Evolutionary conservation across 441 rosid genomes (phyloP), one percentile per base, ranked within the genome.

Genomic region (Codiaeum variegatum): DNA sequence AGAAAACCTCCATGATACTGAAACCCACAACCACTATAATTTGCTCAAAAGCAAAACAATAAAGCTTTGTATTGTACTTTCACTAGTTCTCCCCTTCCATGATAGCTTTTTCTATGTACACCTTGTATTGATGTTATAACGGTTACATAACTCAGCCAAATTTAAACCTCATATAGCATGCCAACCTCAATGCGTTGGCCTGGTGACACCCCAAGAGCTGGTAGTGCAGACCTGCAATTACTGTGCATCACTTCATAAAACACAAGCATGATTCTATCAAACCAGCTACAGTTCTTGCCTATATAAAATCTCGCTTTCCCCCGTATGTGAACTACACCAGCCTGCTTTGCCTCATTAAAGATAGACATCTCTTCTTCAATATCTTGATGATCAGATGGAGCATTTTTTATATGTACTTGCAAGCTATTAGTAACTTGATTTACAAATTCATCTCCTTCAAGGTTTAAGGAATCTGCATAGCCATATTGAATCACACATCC

Each of bases 211-310:
- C 88, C 89, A 16, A 87, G 74, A 29, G 86, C 78, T 42, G 91
- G 94, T 67, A 89, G 77, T 8, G 90, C 86, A 9, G 94, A 80
- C 76, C 94, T 83, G 24, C 89, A 87, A 59, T 89, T 89, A 62
- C 76, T 75, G 61, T 87, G 90, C 86, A 89, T 31, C 31, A 83
- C 81, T 77, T 86, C 90, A 71, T 87, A 89, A 73, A 87, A 89
- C 4, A 82, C 84, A 42, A 88, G 89, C 87, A 85, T 77, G 42
- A 75, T 36, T 74, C 80, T 78, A 16, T 87, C 90, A 54, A 87
- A 89, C 88, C 83, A 76, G 34, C 84, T 54, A 64, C 86, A 76
- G 28, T 67, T 78, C 59, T 75, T 73, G 51, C 86, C 80, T 31
- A 84, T 32, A 61, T 83, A 70, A 76, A 89, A 87, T 78, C 91